phyloP scores from a whole-genome alignment of 2,329 filamentous ascomycete genomes.

The Penicillium sp. region DNA sequence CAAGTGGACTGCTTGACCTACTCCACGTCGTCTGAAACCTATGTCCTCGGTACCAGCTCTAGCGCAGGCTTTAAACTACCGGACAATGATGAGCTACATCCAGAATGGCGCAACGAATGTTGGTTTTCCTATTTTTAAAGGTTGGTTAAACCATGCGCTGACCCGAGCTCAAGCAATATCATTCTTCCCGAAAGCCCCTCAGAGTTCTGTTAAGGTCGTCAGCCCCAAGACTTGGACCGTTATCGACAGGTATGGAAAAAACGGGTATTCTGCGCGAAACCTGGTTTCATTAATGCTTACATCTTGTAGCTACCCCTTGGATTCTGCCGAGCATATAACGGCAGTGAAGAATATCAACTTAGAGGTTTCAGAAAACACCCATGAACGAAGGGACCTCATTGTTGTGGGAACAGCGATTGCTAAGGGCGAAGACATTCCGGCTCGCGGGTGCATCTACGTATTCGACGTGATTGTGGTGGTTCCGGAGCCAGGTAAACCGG shows the following conservation, averaged over 20 bases:
- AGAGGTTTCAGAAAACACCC: conserved; percentile 86
- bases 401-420: conserved; percentile 79
- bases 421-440: conserved; percentile 86
- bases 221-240: conserved; percentile 73
- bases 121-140: conserved; percentile 24
- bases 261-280: background rate
- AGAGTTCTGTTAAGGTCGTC: conserved; percentile 72
- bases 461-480: conserved; percentile 91
- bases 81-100: conserved; percentile 78
- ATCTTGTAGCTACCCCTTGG: conserved; percentile 57
- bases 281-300: background rate
- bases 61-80: conserved; percentile 74
- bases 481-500: conserved; percentile 77
- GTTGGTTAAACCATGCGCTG: background rate
- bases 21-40: conserved; percentile 70
- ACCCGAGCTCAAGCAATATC: conserved; percentile 43
- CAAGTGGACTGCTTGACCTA: conserved; percentile 73
- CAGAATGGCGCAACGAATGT: conserved; percentile 73
- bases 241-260: conserved; percentile 69
- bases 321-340: conserved; percentile 72
- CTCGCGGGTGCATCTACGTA: conserved; percentile 80
- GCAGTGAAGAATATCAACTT: conserved; percentile 80
- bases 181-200: conserved; percentile 66
- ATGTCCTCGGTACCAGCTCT: conserved; percentile 70
- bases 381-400: conserved; percentile 78